Percentiles rank a stretch among this genome's conserved stretches.
Evolutionary conservation across 176 grass and related monocot species (phyloP).

Genomic region (Juncus inflexus): DNA sequence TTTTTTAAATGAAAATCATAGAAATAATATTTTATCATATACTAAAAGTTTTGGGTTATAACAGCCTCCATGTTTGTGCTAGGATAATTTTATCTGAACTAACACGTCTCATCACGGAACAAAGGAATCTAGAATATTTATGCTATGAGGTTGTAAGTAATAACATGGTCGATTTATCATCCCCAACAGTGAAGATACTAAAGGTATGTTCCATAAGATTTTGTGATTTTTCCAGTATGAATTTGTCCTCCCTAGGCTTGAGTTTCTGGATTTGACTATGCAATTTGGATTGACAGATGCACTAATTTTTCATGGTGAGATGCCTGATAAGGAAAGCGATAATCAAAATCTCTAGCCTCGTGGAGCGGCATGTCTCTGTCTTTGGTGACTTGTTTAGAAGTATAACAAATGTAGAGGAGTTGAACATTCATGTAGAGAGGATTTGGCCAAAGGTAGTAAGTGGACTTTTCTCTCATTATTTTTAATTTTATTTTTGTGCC

Average conservation of each 20-base stretch:
- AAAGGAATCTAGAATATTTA: constrained; percentile 4
- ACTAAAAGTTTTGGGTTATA: too few species aligned
- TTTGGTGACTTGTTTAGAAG: background rate
- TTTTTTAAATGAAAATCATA: too few species aligned
- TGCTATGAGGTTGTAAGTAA: background rate
- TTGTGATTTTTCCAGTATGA: background rate
- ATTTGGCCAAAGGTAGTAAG: too few species aligned
- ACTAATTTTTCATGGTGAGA: background rate
- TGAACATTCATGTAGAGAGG: background rate
- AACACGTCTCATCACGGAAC: background rate
- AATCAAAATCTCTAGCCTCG: background rate
- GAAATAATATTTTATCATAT: too few species aligned
- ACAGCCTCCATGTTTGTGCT: background rate
- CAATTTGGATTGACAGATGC: background rate
- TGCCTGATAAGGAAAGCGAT: constrained; percentile 2
- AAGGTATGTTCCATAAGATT: background rate
- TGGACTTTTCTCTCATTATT: background rate
- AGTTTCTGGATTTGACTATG: constrained; percentile 4
- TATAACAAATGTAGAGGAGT: background rate
- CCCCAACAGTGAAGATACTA: background rate
- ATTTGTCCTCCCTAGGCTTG: background rate
- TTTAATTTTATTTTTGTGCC: background rate
- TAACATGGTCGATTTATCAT: background rate
- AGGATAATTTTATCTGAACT: background rate
- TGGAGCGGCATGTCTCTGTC: background rate